Conservation (phyloP, 257 asterid genomes). For the Capsicum baccatum region DNA sequence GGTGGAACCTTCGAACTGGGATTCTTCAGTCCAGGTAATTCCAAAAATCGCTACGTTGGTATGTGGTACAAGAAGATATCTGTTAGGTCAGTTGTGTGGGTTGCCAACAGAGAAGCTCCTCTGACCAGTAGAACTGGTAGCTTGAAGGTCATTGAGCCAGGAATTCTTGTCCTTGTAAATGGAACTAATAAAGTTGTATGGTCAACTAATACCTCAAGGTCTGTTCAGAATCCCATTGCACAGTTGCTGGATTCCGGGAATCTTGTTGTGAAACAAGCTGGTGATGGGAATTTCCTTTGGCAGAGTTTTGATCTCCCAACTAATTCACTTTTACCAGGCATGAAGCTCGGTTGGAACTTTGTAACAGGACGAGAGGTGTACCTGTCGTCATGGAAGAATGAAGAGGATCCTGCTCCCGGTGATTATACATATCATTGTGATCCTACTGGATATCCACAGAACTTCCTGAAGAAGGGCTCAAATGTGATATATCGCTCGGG, state of each 20-base stretch:
- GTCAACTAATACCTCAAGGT: conserved; percentile 47
- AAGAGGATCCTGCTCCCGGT: conserved; percentile 50
- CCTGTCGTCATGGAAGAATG: conserved; percentile 44
- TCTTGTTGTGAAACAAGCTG: conserved; percentile 25
- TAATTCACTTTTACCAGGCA: conserved; percentile 33
- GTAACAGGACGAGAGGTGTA: conserved; percentile 22
- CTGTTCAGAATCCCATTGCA: conserved; percentile 37
- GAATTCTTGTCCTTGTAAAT: conserved; percentile 44
- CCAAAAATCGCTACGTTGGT: conserved; percentile 42
- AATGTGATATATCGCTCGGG: conserved; percentile 28
- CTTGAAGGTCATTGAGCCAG: conserved; percentile 39
- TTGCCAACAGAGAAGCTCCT: conserved; percentile 43
- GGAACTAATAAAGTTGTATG: conserved; percentile 37
- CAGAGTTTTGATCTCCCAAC: conserved; percentile 39
- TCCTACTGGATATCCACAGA: conserved; percentile 36
- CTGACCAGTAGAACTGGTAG: conserved; percentile 31
- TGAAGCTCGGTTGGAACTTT: conserved; percentile 21
- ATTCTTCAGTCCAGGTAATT: conserved; percentile 49
- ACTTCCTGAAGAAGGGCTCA: conserved; percentile 25
- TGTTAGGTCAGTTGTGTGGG: conserved; percentile 33
- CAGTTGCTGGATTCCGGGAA: conserved; percentile 41
- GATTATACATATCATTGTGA: conserved; percentile 34
- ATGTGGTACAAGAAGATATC: conserved; percentile 46
- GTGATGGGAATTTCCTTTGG: conserved; percentile 8
- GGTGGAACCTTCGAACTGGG: conserved; percentile 50